Evolutionary conservation across 2,329 filamentous ascomycete species (phyloP).

Genomic region (Pyricularia pennisetigena): DNA sequence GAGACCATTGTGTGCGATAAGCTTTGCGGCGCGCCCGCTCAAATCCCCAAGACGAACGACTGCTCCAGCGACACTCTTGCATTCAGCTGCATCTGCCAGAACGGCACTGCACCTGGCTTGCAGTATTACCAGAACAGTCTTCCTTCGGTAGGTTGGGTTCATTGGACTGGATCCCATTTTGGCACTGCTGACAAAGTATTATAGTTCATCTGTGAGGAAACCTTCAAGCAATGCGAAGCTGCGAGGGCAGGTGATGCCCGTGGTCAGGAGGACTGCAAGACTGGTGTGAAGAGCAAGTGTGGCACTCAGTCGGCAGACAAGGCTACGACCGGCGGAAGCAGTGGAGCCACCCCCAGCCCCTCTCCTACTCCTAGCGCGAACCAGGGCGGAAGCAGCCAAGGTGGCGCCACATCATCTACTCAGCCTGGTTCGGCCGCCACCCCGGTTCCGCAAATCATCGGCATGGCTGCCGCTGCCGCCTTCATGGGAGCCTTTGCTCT

Average conservation of each 20-base stretch:
- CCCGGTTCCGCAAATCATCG: neutral
- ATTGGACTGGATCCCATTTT: neutral
- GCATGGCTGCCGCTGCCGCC: neutral
- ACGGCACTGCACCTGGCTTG: constrained; percentile 38
- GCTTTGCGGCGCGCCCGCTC: constrained; percentile 29
- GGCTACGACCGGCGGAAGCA: constrained; percentile 15
- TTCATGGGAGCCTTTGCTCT: neutral
- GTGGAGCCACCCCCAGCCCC: constrained; percentile 11
- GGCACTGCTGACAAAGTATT: constrained; percentile 9
- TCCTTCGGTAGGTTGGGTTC: constrained; percentile 24
- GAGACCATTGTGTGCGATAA: constrained; percentile 38
- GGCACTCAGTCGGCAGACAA: constrained; percentile 31
- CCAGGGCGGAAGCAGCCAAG: neutral
- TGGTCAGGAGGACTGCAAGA: constrained; percentile 37
- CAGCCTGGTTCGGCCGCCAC: neutral
- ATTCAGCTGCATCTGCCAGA: constrained; percentile 39
- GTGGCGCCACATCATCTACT: neutral
- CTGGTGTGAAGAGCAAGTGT: constrained; percentile 36
- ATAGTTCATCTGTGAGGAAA: constrained; percentile 40
- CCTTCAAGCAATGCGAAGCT: constrained; percentile 36
- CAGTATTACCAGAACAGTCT: constrained; percentile 44
- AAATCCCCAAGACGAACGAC: constrained; percentile 25
- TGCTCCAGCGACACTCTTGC: constrained; percentile 34
- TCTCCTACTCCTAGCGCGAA: constrained; percentile 11
- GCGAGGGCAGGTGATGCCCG: constrained; percentile 28